phyloP scores from a whole-genome alignment of 163 green algal genomes.

The Scenedesmus sp. region DNA sequence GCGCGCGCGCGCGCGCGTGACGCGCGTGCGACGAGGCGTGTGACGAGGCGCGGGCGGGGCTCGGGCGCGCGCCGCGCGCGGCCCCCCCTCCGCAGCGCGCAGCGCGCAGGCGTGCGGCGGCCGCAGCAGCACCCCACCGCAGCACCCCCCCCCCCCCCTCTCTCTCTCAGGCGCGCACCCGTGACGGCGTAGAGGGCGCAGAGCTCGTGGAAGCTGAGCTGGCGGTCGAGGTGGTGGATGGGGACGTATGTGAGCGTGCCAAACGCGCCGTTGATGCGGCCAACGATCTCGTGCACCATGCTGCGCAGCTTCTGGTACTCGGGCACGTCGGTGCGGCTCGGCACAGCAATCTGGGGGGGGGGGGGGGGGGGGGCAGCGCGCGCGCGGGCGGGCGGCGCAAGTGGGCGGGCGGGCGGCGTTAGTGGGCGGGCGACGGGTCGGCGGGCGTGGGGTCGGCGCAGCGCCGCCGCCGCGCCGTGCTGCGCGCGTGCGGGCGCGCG shows the following conservation, averaged over 20 bases:
- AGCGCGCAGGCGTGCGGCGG: too few species aligned
- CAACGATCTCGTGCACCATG: constrained; percentile 99
- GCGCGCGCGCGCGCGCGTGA: too few species aligned
- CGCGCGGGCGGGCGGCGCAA: background rate
- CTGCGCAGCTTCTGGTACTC: constrained; percentile 92
- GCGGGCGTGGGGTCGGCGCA: too few species aligned
- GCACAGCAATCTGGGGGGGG: constrained; percentile 93
- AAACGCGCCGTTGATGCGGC: constrained; percentile 98
- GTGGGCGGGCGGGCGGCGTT: background rate
- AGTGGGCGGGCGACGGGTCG: background rate
- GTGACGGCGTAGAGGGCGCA: constrained; percentile 97
- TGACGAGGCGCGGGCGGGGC: too few species aligned
- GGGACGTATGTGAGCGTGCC: constrained; percentile 96
- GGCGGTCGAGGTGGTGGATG: constrained; percentile 97
- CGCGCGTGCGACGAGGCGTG: too few species aligned
- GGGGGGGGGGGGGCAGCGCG: background rate
- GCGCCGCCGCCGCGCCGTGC: background rate
- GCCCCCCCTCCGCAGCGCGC: too few species aligned
- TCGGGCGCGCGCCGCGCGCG: too few species aligned
- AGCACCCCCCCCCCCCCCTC: background rate
- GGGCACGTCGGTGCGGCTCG: constrained; percentile 94
- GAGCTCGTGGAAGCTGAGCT: constrained; percentile 95
- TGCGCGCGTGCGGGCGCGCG: too few species aligned
- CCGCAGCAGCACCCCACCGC: background rate
- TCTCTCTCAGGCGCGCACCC: constrained; percentile 2